Base-by-base conservation (phyloP, 352 stramenopile species). In the Pilasporangium apinafurcum region DNA sequence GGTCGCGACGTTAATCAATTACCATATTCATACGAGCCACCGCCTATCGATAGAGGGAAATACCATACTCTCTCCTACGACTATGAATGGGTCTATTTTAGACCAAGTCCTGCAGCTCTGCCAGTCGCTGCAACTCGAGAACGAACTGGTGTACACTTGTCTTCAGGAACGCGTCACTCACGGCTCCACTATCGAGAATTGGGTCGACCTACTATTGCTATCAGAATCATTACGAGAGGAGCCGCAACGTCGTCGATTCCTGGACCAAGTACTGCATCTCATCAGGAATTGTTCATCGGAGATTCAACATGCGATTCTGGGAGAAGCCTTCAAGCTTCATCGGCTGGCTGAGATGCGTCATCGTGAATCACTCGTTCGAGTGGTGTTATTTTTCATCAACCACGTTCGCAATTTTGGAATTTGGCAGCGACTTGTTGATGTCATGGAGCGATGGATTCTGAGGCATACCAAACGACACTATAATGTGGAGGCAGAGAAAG, bases 321-420 rank as follows among this genome's bases (percentile, higher is more conserved):
- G 59, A 20, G 29, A 71, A 16, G 53, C n/a, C n/a, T n/a, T 80
- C 30, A 37, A 65, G 10, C 40, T 72, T 16, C 45, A 55, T 10
- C 38, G 43, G 12, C 59, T 86, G 20, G 32, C 41, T 4, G 37
- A 43, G 4, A 62, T 86, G 33, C 39, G 60, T 13, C 65, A 83
- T 26, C 39, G 53, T 8, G 57, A 62, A 6, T 37, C 74, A 13
- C 36, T 86, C 1, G 32, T 63, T n/a, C 47, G 44, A 2, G 58
- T 70, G 8, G 39, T 83, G 33, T 44, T 68, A 12, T 63, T 46
- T 17, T 58, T 86, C 24, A 49, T 72, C 9, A 78, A 84, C 40
- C 53, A 56, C 14, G 31, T 79, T n/a, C 36, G 50, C 8, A 46
- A 70, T 9, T 8, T 70, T 1, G 59, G 69, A 16, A 61, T 84